Evolutionary conservation across 768 basidiomycete species (phyloP).

Genomic region (Hydnomerulius pinastri): DNA sequence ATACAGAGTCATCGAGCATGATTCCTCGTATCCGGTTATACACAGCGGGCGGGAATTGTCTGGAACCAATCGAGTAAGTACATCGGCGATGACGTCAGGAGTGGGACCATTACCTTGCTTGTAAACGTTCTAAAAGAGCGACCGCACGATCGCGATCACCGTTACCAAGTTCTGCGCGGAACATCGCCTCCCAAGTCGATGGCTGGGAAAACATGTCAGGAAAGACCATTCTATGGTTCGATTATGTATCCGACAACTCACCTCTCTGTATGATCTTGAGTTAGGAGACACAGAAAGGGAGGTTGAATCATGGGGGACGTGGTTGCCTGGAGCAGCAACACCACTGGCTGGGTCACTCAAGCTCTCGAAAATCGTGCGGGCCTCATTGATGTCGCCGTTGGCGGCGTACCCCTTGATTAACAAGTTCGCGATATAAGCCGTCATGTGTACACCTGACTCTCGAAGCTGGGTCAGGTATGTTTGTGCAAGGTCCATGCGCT

Average conservation of each 20-base stretch:
- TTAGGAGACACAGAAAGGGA: constrained; percentile 35
- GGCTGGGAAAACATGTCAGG: constrained; percentile 47
- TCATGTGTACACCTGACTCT: constrained; percentile 73
- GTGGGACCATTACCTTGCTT: constrained; percentile 59
- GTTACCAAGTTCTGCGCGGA: constrained; percentile 83
- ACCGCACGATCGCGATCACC: constrained; percentile 73
- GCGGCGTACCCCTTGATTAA: constrained; percentile 64
- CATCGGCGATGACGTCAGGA: neutral
- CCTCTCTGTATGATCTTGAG: constrained; percentile 42
- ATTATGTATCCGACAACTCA: constrained; percentile 6
- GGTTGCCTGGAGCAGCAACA: constrained; percentile 88
- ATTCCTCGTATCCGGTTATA: constrained; percentile 80
- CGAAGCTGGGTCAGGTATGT: constrained; percentile 64
- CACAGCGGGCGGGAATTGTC: constrained; percentile 78
- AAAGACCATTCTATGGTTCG: neutral
- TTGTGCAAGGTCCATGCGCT: constrained; percentile 76
- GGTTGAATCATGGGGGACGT: constrained; percentile 61
- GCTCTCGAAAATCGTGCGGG: constrained; percentile 77
- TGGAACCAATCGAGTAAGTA: constrained; percentile 27
- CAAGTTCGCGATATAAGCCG: constrained; percentile 89
- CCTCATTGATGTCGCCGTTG: constrained; percentile 65
- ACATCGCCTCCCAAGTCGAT: constrained; percentile 95
- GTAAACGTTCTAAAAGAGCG: constrained; percentile 68
- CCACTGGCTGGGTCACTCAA: constrained; percentile 81
- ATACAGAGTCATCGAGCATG: constrained; percentile 67